A percentile compares a stretch with the other conserved stretches of the same genome.
phyloP scores from a whole-genome alignment of 129 eudicot genomes.

The Centaurea solstitialis region DNA sequence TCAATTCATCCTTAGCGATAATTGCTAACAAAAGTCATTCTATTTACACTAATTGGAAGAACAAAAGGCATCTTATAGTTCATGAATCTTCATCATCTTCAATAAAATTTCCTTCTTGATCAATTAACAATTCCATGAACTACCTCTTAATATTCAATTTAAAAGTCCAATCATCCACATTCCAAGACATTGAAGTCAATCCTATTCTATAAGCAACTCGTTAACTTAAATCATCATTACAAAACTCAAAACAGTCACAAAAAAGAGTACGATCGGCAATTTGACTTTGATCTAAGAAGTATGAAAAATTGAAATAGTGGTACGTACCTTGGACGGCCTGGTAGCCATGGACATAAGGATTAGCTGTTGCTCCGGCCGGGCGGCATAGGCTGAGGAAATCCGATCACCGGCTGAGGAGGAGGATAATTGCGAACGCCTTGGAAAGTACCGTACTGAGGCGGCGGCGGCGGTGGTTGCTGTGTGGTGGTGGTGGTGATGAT shows the following conservation, averaged over 20 bases:
- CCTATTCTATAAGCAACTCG: not conserved
- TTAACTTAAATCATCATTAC: not conserved
- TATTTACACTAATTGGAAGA: not conserved
- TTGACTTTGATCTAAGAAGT: slow-evolving; percentile 6
- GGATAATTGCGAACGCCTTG: slow-evolving; percentile 80
- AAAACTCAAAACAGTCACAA: not conserved
- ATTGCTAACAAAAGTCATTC: not conserved
- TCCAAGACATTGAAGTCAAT: slow-evolving; percentile 9
- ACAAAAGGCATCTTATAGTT: not conserved
- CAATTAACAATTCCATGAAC: not conserved
- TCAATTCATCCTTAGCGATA: no score
- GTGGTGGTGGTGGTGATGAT: slow-evolving; percentile 26
- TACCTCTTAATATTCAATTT: not conserved
- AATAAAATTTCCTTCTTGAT: not conserved
- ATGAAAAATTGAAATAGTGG: not conserved
- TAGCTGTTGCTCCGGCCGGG: slow-evolving; percentile 62
- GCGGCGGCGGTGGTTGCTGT: slow-evolving; percentile 34
- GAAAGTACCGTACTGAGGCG: slow-evolving; percentile 80
- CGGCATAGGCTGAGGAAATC: slow-evolving; percentile 90
- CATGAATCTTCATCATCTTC: not conserved
- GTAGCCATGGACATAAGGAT: slow-evolving; percentile 69
- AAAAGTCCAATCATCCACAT: slow-evolving; percentile 10
- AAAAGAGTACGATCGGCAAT: not conserved
- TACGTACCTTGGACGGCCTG: slow-evolving; percentile 87
- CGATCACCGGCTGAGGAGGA: slow-evolving; percentile 66